Evolutionary conservation across 2,329 filamentous ascomycete genomes (phyloP), one percentile per base, ranked within the genome.

Genomic region (Escovopsis weberi): DNA sequence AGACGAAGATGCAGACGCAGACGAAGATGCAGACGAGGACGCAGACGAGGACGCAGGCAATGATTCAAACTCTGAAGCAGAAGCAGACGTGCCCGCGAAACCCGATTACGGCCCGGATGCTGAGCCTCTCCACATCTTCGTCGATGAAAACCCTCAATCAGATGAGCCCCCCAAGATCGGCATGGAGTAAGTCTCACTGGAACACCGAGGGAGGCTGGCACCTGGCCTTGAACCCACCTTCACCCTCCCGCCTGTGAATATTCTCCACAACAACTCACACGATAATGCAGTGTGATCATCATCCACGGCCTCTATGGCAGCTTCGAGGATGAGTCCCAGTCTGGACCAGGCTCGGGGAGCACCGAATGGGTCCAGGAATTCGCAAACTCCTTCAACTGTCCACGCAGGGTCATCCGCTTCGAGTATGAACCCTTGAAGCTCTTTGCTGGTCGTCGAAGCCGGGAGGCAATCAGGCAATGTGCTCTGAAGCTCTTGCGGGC

Each of bases 381-480:
- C 30, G 30, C 34, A 4, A 12, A 23, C 6, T 33, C 26, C 8
- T 26, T 38, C 7, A 26, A 41, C 12, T 10, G 6, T 10, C 28
- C 28, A 6, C 15, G 26, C 9, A 15, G 41, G 26, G 26, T 41
- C 11, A 32, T 40, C 11, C 41, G 44, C 6, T 43, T 45, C 8
- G 38, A 43, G 12, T 45, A 45, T 19, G 38, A 45, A 15, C 41
- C 44, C 3, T 38, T 43, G 7, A 30, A 43, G 32, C 40, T 45
- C 4, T 45, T 45, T 36, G 42, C 41, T 35, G 44, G 44, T 19
- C 36, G 36, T 26, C 38, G 39, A 38, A 45, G 44, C 18, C 44
- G 44, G 9, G 38, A 45, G 19, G 38, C 41, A 7, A 39, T 45
- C n/a, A 41, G 36, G 19, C 40, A 41, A 28, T 38, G 34, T 37